phyloP scores from a whole-genome alignment of 163 green algal genomes.

The Volvox carteri region DNA sequence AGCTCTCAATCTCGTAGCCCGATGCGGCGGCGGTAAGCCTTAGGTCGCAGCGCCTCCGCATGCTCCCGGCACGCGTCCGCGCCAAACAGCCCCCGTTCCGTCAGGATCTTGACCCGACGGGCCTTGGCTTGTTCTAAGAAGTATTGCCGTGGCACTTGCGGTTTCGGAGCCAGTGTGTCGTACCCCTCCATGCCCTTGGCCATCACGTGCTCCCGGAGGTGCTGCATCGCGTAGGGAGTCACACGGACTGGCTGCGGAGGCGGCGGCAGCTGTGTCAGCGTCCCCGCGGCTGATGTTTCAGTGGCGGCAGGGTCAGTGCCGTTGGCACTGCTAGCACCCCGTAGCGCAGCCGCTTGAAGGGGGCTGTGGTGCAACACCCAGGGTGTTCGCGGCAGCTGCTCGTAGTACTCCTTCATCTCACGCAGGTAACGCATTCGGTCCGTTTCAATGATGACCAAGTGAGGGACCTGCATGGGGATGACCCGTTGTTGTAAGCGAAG shows the following conservation, averaged over 20 bases:
- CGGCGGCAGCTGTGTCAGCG: not conserved
- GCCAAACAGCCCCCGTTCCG: conserved; percentile 51
- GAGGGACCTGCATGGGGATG: conserved; percentile 70
- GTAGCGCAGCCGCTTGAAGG: not conserved
- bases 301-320: not conserved
- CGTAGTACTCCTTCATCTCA: conserved; percentile 54
- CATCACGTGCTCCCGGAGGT: conserved; percentile 51
- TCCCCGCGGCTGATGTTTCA: not conserved
- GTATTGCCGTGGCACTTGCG: conserved; percentile 39
- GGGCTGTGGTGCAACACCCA: conserved; percentile 51
- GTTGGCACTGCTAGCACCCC: not conserved
- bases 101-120: conserved; percentile 35
- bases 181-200: conserved; percentile 37
- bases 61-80: conserved; percentile 41
- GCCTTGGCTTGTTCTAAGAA: conserved; percentile 12
- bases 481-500: no score
- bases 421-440: conserved; percentile 73
- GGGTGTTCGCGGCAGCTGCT: conserved; percentile 51
- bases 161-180: not conserved
- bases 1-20: conserved; percentile 43
- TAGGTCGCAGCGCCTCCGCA: conserved; percentile 14
- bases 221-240: conserved; percentile 22
- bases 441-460: conserved; percentile 73
- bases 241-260: not conserved
- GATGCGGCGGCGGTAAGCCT: conserved; percentile 23